Evolutionary conservation across 257 asterid genomes (phyloP).

Genomic region (Solanum sitiens): DNA sequence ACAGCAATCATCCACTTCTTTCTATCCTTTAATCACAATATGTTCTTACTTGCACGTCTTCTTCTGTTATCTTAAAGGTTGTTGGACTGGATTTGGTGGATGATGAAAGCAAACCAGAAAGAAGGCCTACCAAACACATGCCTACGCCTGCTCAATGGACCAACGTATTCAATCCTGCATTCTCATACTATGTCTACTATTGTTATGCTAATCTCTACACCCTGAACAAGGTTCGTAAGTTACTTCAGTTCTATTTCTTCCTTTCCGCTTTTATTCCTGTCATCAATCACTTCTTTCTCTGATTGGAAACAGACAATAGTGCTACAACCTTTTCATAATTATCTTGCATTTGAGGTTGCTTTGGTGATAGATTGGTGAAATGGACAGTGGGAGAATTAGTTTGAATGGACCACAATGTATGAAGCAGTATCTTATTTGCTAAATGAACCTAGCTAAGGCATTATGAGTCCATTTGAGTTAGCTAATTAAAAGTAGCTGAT

Average conservation of each 20-base stretch:
- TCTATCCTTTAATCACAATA: not conserved
- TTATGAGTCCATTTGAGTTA: not conserved
- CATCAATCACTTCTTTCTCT: not conserved
- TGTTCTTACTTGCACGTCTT: not conserved
- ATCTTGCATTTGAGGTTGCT: not conserved
- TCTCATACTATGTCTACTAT: constrained; percentile 86
- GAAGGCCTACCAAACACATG: constrained; percentile 99
- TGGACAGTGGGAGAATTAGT: not conserved
- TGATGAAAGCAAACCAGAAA: constrained; percentile 98
- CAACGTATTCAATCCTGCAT: constrained; percentile 87
- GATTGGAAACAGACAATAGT: not conserved
- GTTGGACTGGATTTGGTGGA: constrained; percentile 99
- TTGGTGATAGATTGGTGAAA: not conserved
- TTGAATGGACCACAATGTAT: not conserved
- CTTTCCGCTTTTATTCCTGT: not conserved
- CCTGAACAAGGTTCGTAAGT: constrained; percentile 61
- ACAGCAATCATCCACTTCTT: not conserved
- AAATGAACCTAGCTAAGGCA: not conserved
- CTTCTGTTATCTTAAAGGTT: constrained; percentile 39
- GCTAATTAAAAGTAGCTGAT: not conserved
- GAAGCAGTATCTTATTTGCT: not conserved
- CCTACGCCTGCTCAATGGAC: constrained; percentile 97
- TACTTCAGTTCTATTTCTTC: not conserved
- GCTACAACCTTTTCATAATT: not conserved
- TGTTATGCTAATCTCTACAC: constrained; percentile 97